phyloP scores from a whole-genome alignment of 495 filamentous ascomycete species.

The Oidiodendron maius region DNA sequence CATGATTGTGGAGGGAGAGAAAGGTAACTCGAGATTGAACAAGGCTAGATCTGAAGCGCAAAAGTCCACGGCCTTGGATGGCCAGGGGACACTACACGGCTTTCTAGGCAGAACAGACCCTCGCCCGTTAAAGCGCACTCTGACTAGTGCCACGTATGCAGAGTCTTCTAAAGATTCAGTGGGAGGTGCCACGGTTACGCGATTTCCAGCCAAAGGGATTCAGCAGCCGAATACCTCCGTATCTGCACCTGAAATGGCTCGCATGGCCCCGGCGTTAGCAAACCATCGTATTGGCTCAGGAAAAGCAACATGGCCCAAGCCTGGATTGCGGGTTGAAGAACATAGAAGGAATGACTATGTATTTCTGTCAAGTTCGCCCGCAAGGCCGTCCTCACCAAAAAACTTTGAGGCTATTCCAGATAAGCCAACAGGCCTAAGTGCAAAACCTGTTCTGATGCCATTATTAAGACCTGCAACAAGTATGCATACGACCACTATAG shows the following conservation, averaged over 20 bases:
- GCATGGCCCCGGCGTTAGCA: conserved; percentile 20
- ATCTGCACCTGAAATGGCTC: conserved; percentile 33
- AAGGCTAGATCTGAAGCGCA: conserved; percentile 13
- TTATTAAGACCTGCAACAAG: conserved; percentile 12
- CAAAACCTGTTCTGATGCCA: conserved; percentile 9
- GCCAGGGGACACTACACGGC: conserved; percentile 40
- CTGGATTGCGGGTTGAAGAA: not conserved
- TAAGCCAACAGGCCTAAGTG: conserved; percentile 1
- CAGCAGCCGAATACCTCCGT: conserved; percentile 27
- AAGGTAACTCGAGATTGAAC: conserved; percentile 7
- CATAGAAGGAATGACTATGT: conserved; percentile 16
- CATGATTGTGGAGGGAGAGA: not conserved
- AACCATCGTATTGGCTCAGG: conserved; percentile 16
- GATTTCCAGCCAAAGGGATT: no score
- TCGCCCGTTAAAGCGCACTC: not conserved
- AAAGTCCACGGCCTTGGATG: conserved; percentile 24
- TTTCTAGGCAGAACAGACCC: conserved; percentile 33
- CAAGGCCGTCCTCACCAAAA: conserved; percentile 1
- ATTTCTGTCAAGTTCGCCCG: conserved; percentile 23
- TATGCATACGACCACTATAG: conserved; percentile 12
- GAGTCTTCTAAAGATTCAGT: no score
- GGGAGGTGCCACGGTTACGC: no score
- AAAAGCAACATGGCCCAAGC: conserved; percentile 9
- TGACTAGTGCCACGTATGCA: no score
- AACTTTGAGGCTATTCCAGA: not conserved